Evolutionary conservation across 2,329 filamentous ascomycete species (phyloP), one percentile per base, ranked within the genome.

Genomic region (Colletotrichum plurivorum): DNA sequence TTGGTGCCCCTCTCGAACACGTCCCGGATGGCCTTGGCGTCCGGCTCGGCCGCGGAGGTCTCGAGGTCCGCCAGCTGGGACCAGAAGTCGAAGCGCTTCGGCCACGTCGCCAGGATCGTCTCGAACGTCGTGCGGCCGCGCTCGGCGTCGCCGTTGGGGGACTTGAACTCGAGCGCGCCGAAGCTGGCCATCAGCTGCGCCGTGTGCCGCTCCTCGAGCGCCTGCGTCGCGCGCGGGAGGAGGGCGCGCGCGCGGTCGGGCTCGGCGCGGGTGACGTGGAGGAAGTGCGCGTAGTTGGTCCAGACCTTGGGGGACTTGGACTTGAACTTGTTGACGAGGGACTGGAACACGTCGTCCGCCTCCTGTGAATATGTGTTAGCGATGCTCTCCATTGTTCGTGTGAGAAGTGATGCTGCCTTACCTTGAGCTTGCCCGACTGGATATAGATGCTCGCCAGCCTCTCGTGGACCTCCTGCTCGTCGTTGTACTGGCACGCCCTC

Each of bases 61-160:
- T 99, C 96, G 64, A 98, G 87, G 77, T 97, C 94, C 1, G 98
- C 83, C 73, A 97, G 90, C 80, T 97, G 92, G 80, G 94, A 96
- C 95, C 95, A 98, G 59, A 98, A 84, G 78, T 98, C 94, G 69
- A 94, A 90, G 79, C 94, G 93, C 84, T 97, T 97, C 53, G 94
- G 94, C 84, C 92, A 97, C 5, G 92, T 92, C 43, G 90, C 88
- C 8, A 99, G 86, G 9, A 99, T 86, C 46, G 92, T 93, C 80
- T 98, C 95, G 75, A 98, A 98, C 77, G 98, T 92, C 27, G 97
- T 99, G 18, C 97, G 92, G 10, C 96, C 96, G 67, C 94, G 93
- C 82, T 99, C 97, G 3, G 94, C 85, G 75, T 97, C 93, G 63
- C 95, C 95, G 75, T 92, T 89, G 8, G 89, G 81, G 12, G 93